These are phyloP conservation scores for Hura crepitans DNA, from an alignment of 441 rosid genomes.

Conservation along the genomic window DNA sequence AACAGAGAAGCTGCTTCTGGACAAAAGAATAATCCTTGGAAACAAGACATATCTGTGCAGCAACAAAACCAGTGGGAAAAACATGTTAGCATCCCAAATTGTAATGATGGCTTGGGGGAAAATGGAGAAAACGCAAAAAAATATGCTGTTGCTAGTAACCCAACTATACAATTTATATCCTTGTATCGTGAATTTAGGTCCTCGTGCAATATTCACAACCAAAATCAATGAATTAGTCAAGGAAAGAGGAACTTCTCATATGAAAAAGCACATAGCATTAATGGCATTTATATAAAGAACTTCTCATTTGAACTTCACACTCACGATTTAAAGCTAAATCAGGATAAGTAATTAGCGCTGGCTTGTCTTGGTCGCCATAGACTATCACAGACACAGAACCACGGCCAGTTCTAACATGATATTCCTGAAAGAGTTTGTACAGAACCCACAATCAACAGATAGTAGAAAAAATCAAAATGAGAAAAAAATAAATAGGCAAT, in stretches of 20 bases:
- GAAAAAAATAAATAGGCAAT: neutral
- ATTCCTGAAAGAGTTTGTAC: slow-evolving; percentile 47
- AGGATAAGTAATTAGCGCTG: slow-evolving; percentile 86
- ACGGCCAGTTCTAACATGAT: slow-evolving; percentile 56
- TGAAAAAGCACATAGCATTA: neutral
- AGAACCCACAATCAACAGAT: slow-evolving; percentile 19
- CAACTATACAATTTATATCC: neutral
- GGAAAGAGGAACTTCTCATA: neutral
- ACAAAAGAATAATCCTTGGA: slow-evolving; percentile 84
- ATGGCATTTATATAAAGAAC: no score
- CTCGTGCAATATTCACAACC: neutral
- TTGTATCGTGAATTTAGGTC: neutral
- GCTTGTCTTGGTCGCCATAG: slow-evolving; percentile 82
- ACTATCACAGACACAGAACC: slow-evolving; percentile 73
- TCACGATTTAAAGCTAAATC: slow-evolving; percentile 80
- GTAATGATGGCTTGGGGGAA: neutral
- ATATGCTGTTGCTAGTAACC: neutral
- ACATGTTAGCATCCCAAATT: slow-evolving; percentile 22
- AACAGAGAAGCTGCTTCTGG: slow-evolving; percentile 85
- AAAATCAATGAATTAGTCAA: neutral
- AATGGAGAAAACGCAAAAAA: neutral
- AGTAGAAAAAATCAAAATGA: neutral
- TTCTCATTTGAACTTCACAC: slow-evolving; percentile 27
- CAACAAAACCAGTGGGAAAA: slow-evolving; percentile 13
- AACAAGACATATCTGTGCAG: slow-evolving; percentile 68